These are phyloP conservation scores for Hygrophila difformis DNA, from an alignment of 257 asterid genomes.

Conservation along the genomic window DNA sequence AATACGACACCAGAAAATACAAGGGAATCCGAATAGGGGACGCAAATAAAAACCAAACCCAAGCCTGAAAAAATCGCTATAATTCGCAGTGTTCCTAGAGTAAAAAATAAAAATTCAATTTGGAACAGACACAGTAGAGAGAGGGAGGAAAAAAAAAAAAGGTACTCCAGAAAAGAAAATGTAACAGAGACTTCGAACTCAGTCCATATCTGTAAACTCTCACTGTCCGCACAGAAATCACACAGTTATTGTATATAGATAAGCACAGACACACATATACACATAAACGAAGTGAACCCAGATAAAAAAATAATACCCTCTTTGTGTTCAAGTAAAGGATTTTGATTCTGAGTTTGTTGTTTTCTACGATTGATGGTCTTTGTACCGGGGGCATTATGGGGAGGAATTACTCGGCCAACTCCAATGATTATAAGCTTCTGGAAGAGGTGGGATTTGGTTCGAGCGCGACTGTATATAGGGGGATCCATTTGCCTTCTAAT, in stretches of 20 bases:
- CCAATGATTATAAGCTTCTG: conserved; percentile 66
- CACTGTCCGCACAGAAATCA: conserved; percentile 18
- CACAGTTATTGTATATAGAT: conserved; percentile 3
- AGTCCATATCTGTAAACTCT: conserved; percentile 33
- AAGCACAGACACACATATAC: too few relatives aligned
- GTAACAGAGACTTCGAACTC: conserved; percentile 22
- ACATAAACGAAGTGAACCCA: too few relatives aligned
- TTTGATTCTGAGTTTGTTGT: conserved; percentile 2
- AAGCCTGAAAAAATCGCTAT: too few relatives aligned
- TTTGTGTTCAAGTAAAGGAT: not conserved
- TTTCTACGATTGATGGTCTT: conserved; percentile 24
- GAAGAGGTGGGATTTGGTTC: conserved; percentile 97
- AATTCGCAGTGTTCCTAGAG: too few relatives aligned
- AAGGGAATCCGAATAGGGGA: too few relatives aligned
- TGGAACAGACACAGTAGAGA: too few relatives aligned
- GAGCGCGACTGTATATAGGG: conserved; percentile 85
- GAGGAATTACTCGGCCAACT: conserved; percentile 57
- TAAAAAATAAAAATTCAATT: too few relatives aligned
- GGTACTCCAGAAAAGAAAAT: not conserved
- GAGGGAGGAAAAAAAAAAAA: conserved; percentile 3
- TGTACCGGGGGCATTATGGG: conserved; percentile 30
- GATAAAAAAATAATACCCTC: not conserved
- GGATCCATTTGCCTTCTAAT: conserved; percentile 76
- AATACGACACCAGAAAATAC: too few relatives aligned
- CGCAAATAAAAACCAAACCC: too few relatives aligned